Percentiles rank a stretch among this genome's conserved stretches.
phyloP scores from a whole-genome alignment of 805 yeast species.

The Nakazawaea pomicola region DNA sequence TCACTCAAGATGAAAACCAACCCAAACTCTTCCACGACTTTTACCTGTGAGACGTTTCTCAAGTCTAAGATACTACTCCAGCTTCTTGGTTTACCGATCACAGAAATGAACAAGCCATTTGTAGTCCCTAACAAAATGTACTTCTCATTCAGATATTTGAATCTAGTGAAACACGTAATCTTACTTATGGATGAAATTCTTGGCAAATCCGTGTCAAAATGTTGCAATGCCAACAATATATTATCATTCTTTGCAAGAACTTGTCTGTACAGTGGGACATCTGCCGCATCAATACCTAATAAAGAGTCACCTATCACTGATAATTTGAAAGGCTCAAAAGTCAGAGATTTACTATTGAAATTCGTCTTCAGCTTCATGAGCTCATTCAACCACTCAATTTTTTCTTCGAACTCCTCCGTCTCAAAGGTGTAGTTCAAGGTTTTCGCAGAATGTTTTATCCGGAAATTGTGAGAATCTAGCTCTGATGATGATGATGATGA shows the following conservation, averaged over 20 bases:
- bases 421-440: slow-evolving; percentile 48
- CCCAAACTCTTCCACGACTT: slow-evolving; percentile 52
- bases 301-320: slow-evolving; percentile 49
- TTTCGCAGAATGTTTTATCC: slow-evolving; percentile 55
- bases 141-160: slow-evolving; percentile 38
- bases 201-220: slow-evolving; percentile 1
- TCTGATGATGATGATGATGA: background rate
- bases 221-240: background rate
- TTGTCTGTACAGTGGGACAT: slow-evolving; percentile 43
- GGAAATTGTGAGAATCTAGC: slow-evolving; percentile 30
- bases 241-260: slow-evolving; percentile 2
- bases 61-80: slow-evolving; percentile 61
- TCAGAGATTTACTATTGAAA: slow-evolving; percentile 22
- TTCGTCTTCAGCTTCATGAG: slow-evolving; percentile 2
- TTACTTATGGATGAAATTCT: slow-evolving; percentile 25
- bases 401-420: slow-evolving; percentile 23
- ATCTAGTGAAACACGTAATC: slow-evolving; percentile 38
- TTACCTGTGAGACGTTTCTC: slow-evolving; percentile 50
- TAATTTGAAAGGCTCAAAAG: slow-evolving; percentile 50
- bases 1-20: slow-evolving; percentile 56
- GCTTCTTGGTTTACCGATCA: slow-evolving; percentile 29
- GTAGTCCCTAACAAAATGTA: slow-evolving; percentile 57
- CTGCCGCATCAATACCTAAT: slow-evolving; percentile 60
- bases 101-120: slow-evolving; percentile 58
- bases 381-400: slow-evolving; percentile 6